phyloP scores from a whole-genome alignment of 2,329 filamentous ascomycete species.

The Phaeoacremonium minimum region DNA sequence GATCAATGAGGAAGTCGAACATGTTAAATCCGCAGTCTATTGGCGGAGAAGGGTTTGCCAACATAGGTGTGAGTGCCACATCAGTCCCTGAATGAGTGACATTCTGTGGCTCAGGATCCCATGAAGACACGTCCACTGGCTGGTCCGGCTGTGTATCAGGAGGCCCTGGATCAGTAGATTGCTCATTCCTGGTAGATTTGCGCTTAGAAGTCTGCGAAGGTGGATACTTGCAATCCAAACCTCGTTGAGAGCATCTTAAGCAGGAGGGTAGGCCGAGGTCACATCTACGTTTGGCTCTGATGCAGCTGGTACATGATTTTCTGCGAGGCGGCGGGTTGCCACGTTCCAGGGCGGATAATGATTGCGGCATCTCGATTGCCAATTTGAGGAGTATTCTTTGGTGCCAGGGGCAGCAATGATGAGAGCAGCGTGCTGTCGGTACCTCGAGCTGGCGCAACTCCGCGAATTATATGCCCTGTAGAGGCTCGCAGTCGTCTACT shows the following conservation, averaged over 20 bases:
- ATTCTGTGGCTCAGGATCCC: neutral
- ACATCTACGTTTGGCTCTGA: slow-evolving; percentile 52
- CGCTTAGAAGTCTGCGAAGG: slow-evolving; percentile 5
- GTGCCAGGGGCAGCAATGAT: too few relatives aligned
- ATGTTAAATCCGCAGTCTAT: too few relatives aligned
- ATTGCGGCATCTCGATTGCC: slow-evolving; percentile 7
- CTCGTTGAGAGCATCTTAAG: slow-evolving; percentile 43
- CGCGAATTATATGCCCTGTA: too few relatives aligned
- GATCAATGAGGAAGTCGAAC: neutral
- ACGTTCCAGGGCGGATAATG: slow-evolving; percentile 24
- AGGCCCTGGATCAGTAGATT: slow-evolving; percentile 9
- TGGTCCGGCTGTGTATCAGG: too few relatives aligned
- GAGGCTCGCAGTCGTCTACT: too few relatives aligned
- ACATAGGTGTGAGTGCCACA: neutral
- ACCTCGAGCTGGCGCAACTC: too few relatives aligned
- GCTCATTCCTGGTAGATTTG: too few relatives aligned
- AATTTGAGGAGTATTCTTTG: too few relatives aligned
- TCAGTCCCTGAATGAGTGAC: neutral
- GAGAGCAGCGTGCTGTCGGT: too few relatives aligned
- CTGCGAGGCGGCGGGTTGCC: slow-evolving; percentile 42
- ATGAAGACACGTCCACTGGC: neutral
- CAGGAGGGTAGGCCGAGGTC: slow-evolving; percentile 47
- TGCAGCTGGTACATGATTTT: slow-evolving; percentile 54
- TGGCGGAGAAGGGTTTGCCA: too few relatives aligned
- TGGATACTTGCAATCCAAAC: slow-evolving; percentile 43